phyloP scores from a whole-genome alignment of 2,329 filamentous ascomycete genomes.

The Escovopsis weberi region DNA sequence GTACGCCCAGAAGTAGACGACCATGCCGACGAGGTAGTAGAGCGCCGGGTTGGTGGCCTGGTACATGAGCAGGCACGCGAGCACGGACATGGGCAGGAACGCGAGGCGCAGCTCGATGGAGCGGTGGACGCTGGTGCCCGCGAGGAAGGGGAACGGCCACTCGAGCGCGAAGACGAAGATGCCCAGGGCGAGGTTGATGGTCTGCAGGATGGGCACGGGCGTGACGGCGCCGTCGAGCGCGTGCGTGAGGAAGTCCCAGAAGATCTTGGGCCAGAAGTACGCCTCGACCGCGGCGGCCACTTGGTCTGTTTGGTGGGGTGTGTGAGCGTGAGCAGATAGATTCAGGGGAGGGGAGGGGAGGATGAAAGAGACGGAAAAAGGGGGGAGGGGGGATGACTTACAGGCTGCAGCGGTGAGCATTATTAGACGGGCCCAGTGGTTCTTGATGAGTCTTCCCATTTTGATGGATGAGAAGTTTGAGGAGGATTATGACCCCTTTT shows the following conservation, averaged over 20 bases:
- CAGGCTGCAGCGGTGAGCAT: slow-evolving; percentile 70
- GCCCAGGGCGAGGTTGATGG: slow-evolving; percentile 75
- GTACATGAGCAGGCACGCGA: slow-evolving; percentile 68
- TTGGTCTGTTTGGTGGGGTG: slow-evolving; percentile 64
- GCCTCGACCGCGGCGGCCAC: slow-evolving; percentile 66
- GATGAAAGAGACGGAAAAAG: no score
- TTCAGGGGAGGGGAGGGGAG: neutral
- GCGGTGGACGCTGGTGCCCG: slow-evolving; percentile 65
- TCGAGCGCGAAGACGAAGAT: slow-evolving; percentile 71
- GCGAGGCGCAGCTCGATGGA: slow-evolving; percentile 78
- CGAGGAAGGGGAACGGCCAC: slow-evolving; percentile 71
- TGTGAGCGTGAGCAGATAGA: neutral
- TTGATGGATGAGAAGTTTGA: slow-evolving; percentile 13
- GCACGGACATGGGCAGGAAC: slow-evolving; percentile 62
- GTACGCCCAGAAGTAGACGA: slow-evolving; percentile 92
- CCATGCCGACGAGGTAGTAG: slow-evolving; percentile 79
- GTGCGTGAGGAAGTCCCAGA: slow-evolving; percentile 92
- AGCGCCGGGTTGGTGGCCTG: slow-evolving; percentile 84
- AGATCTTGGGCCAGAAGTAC: slow-evolving; percentile 98
- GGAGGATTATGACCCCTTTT: neutral
- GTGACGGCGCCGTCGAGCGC: slow-evolving; percentile 77
- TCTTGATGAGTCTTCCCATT: slow-evolving; percentile 99
- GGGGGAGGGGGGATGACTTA: slow-evolving; percentile 25
- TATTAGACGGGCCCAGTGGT: slow-evolving; percentile 95
- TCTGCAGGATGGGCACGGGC: slow-evolving; percentile 77